Percentiles rank a stretch among this genome's conserved stretches.
These are phyloP conservation scores for Chaetomium strumarium DNA, from an alignment of 2,329 filamentous ascomycete species.

Conservation along the genomic window DNA sequence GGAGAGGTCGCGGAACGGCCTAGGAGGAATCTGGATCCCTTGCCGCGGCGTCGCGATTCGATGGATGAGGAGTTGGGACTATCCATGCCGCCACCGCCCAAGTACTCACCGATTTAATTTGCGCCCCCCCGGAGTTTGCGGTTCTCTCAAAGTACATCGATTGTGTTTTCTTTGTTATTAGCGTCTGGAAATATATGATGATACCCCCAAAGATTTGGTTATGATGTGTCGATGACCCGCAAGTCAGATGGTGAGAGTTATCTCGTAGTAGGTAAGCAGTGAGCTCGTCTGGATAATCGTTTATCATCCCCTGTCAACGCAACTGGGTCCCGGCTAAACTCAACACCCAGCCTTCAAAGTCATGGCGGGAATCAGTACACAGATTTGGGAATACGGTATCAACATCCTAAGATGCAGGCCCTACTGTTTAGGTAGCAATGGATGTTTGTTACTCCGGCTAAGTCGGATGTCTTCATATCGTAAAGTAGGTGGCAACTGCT, in stretches of 20 bases:
- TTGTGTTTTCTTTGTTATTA: background rate
- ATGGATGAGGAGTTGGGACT: background rate
- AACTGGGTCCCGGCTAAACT: background rate
- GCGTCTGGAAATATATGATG: background rate
- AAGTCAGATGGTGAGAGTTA: background rate
- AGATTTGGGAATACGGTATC: too few species aligned
- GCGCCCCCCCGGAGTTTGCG: background rate
- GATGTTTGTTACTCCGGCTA: background rate
- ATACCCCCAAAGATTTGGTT: too few species aligned
- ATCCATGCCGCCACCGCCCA: background rate
- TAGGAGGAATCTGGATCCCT: too few species aligned
- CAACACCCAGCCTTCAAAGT: too few species aligned
- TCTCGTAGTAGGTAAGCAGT: background rate
- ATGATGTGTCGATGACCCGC: background rate
- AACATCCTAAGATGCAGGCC: background rate
- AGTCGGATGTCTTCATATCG: too few species aligned
- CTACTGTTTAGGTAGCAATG: background rate
- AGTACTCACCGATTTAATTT: slow-evolving; percentile 9
- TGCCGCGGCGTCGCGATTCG: background rate
- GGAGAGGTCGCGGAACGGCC: too few species aligned
- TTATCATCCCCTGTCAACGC: background rate
- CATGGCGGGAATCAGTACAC: too few species aligned
- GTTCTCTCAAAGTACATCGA: background rate
- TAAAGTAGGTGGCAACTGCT: too few species aligned
- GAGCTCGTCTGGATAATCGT: slow-evolving; percentile 7